Evolutionary conservation across 2,329 filamentous ascomycete genomes (phyloP), one percentile per base, ranked within the genome.

Genomic region (Pyricularia pennisetigena): DNA sequence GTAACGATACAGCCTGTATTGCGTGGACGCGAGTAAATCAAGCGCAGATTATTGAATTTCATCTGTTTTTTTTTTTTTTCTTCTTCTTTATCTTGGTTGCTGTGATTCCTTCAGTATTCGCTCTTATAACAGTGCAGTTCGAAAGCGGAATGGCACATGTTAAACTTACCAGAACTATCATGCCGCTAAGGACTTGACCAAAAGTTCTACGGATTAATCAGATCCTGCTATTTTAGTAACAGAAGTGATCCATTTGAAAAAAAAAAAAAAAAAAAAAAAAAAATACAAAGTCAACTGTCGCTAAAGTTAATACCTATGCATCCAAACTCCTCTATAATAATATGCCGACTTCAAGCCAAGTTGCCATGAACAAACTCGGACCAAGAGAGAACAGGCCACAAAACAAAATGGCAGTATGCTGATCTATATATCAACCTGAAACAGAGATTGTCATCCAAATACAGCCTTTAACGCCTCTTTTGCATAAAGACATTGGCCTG

Each of bases 401-500:
- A n/a, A n/a, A 54, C 41, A 54, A n/a, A 54, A 54, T 54, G 41
- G n/a, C 20, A 54, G 8, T 7, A 6, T n/a, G 7, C 4, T 20
- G 20, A 54, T 54, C n/a, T n/a, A n/a, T 54, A 54, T 7, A 8
- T 54, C 41, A 3, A 20, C 41, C 1, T 54, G 41, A 54, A 26
- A 61, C 8, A 61, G 28, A 61, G 10, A 26, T 12, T 26, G 7
- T 26, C 57, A 5, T 61, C 57, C 23, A 24, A 26, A 61, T 20
- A 14, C 57, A 14, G 23, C 23, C 57, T 23, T 61, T 23, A 61
- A 16, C 57, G 57, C 74, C 82, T 82, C 6, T 78, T 80, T 63
- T 76, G 78, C 81, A 84, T 83, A 70, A 86, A 86, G n/a, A 85
- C 76, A 70, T 81, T 80, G 4, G 81, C 79, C 0, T 76, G 73